phyloP scores from a whole-genome alignment of 768 basidiomycete genomes.

The Rhizopogon roseolus region DNA sequence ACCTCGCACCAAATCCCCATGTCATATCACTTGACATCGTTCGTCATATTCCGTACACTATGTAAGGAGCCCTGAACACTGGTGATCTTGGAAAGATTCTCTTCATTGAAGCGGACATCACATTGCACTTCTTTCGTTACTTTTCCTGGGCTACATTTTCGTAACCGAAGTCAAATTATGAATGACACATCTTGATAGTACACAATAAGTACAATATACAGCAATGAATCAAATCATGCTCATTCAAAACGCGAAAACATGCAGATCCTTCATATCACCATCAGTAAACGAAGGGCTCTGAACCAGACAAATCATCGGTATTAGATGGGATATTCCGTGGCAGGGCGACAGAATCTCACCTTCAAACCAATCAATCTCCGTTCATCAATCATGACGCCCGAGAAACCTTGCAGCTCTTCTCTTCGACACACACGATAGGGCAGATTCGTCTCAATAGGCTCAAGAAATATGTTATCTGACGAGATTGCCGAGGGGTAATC shows the following conservation, averaged over 20 bases:
- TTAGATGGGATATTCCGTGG: background rate
- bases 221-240: background rate
- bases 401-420: conserved; percentile 23
- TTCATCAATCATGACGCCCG: conserved; percentile 40
- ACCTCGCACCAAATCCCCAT: too few species aligned
- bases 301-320: background rate
- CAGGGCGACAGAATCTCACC: conserved; percentile 20
- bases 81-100: too few species aligned
- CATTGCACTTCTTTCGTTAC: too few species aligned
- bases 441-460: conserved; percentile 19
- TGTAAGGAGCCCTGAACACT: too few species aligned
- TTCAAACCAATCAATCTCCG: conserved; percentile 35
- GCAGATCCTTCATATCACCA: conserved; percentile 27
- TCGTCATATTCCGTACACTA: too few species aligned
- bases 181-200: too few species aligned
- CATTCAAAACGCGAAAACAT: conserved; percentile 29
- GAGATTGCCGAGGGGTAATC: conserved; percentile 7
- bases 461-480: conserved; percentile 18
- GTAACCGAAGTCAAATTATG: too few species aligned
- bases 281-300: conserved; percentile 23
- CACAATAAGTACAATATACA: background rate
- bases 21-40: too few species aligned
- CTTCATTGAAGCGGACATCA: too few species aligned
- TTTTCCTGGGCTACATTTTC: too few species aligned
- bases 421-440: conserved; percentile 27